Base-by-base conservation (phyloP, 805 yeast species). In the Candida nanaspora region DNA sequence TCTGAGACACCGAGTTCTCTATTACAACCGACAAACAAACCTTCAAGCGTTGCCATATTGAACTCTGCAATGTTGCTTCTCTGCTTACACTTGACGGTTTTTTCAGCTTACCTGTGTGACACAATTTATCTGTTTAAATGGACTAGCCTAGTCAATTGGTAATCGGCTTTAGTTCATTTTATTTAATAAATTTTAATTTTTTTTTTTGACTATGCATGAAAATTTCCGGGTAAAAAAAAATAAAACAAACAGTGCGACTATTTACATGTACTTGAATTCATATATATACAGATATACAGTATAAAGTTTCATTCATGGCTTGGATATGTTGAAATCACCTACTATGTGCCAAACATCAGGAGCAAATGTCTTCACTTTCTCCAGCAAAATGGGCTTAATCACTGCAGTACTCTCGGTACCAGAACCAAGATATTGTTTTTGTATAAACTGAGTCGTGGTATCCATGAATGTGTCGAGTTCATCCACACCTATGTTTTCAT, bases 271-370 rank as follows among this genome's bases (percentile, higher is more conserved):
- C n/a, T n/a, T n/a, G n/a, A n/a, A n/a, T n/a, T n/a, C n/a, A n/a
- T n/a, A n/a, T n/a, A n/a, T n/a, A n/a, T n/a, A n/a, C n/a, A n/a
- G n/a, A n/a, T n/a, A n/a, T n/a, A n/a, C n/a, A n/a, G n/a, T n/a
- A n/a, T n/a, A n/a, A n/a, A n/a, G n/a, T n/a, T n/a, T n/a, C n/a
- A n/a, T n/a, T n/a, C n/a, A n/a, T n/a, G n/a, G n/a, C n/a, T n/a
- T 31, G 14, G 22, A 22, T 5, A 39, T 14, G 6, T 27, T 23
- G 20, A 51, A 40, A 27, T 51, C 56, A 9, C 46, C 55, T 14
- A 51, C 56, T 19, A 84, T 63, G 49, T 86, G 96, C 81, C 85
- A 81, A 2, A 87, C 78, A 37, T 82, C 91, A 0, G 96, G 96
- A 0, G 95, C 94, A 68, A 80, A 86, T 0, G 91, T 83, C 61